These are phyloP conservation scores for Bothriochloa decipiens DNA, from an alignment of 176 grass and related monocot genomes.

Conservation along the genomic window DNA sequence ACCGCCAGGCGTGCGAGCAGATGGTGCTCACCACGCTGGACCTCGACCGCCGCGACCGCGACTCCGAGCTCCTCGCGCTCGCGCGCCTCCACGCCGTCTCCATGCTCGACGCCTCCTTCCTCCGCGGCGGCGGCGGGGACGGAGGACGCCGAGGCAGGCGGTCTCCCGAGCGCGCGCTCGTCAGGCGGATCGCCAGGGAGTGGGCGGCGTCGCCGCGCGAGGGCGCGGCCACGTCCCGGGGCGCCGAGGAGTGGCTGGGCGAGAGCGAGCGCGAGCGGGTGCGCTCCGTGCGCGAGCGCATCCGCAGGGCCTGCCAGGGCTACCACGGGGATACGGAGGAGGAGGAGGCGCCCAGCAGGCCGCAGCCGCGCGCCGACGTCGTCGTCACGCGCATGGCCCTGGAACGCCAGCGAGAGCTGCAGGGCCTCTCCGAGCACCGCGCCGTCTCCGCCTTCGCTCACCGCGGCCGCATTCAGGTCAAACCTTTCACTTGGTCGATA, in stretches of 20 bases:
- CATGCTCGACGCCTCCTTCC: constrained; percentile 85
- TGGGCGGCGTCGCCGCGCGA: constrained; percentile 48
- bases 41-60: constrained; percentile 76
- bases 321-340: background rate
- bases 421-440: constrained; percentile 70
- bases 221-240: background rate
- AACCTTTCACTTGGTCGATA: too few species aligned
- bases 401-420: constrained; percentile 86
- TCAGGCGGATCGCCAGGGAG: constrained; percentile 77
- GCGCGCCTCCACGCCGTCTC: constrained; percentile 91
- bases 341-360: background rate
- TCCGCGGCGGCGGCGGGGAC: constrained; percentile 29
- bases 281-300: constrained; percentile 61
- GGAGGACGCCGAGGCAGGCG: background rate
- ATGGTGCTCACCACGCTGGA: constrained; percentile 75
- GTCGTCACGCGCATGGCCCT: constrained; percentile 52
- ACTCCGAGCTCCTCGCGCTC: constrained; percentile 86
- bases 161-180: constrained; percentile 66
- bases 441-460: constrained; percentile 78
- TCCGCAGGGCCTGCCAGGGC: constrained; percentile 56
- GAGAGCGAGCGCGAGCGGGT: constrained; percentile 77
- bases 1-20: constrained; percentile 75
- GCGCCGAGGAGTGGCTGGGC: constrained; percentile 59
- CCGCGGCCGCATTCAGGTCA: constrained; percentile 78
- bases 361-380: constrained; percentile 30